Evolutionary conservation across 2,329 filamentous ascomycete species (phyloP).

Genomic region (Fusarium sp.): DNA sequence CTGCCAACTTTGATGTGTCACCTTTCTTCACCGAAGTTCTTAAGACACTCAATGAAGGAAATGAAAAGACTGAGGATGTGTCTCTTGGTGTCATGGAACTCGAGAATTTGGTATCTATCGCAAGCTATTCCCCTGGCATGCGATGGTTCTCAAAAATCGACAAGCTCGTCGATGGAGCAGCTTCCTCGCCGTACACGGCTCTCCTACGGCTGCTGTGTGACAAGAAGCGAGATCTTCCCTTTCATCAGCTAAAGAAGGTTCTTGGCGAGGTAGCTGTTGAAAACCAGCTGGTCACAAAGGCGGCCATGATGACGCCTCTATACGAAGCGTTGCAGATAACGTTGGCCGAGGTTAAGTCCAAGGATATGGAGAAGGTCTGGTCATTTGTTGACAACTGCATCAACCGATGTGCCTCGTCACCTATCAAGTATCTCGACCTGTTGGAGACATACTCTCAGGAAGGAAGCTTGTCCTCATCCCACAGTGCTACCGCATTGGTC

Average conservation of each 20-base stretch:
- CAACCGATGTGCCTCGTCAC: conserved; percentile 77
- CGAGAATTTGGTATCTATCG: conserved; percentile 84
- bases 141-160: conserved; percentile 87
- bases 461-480: conserved; percentile 41
- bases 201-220: conserved; percentile 65
- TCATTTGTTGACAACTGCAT: conserved; percentile 86
- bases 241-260: conserved; percentile 64
- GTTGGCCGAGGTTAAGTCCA: conserved; percentile 24
- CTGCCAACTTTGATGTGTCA: conserved; percentile 90
- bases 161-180: conserved; percentile 59
- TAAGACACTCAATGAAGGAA: conserved; percentile 67
- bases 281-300: conserved; percentile 72
- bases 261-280: conserved; percentile 72
- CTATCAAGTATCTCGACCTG: conserved; percentile 85
- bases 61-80: conserved; percentile 61
- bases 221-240: conserved; percentile 45
- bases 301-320: conserved; percentile 61
- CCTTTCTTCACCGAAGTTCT: conserved; percentile 78
- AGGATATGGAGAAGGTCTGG: conserved; percentile 63
- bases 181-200: conserved; percentile 75
- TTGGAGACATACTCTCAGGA: conserved; percentile 61
- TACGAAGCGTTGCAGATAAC: conserved; percentile 50
- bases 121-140: conserved; percentile 84
- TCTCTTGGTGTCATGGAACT: conserved; percentile 78
- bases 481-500: conserved; percentile 67